Percentiles rank a stretch among this genome's conserved stretches.
phyloP scores from a whole-genome alignment of 2,329 filamentous ascomycete genomes.

The Penicillium occitanis region DNA sequence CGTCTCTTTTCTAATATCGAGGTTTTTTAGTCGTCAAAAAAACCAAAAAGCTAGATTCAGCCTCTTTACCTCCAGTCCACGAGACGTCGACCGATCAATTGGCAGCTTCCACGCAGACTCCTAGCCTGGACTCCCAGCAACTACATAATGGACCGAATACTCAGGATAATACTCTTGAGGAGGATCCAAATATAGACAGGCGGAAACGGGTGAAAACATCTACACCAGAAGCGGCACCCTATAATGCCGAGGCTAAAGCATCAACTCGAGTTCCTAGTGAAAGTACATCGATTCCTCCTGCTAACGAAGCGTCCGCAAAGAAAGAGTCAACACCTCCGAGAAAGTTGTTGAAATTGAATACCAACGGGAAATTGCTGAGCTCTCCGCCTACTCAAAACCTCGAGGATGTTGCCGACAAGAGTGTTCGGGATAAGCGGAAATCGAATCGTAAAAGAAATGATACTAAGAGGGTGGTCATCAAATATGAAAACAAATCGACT shows the following conservation, averaged over 20 bases:
- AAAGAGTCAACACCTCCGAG: slow-evolving; percentile 48
- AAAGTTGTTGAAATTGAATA: slow-evolving; percentile 49
- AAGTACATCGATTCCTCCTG: background rate
- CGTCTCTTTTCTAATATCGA: background rate
- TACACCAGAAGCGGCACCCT: background rate
- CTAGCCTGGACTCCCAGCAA: background rate
- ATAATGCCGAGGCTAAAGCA: background rate
- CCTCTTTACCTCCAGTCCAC: slow-evolving; percentile 4
- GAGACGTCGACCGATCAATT: background rate
- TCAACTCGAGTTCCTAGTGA: background rate
- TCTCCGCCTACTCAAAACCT: slow-evolving; percentile 32
- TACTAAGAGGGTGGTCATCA: slow-evolving; percentile 53
- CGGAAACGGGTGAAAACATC: slow-evolving; percentile 39
- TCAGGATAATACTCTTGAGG: slow-evolving; percentile 26
- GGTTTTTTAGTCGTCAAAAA: slow-evolving; percentile 10
- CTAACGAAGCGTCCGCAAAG: slow-evolving; percentile 14
- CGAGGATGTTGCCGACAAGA: slow-evolving; percentile 24
- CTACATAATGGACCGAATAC: slow-evolving; percentile 1
- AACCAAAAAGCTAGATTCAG: background rate
- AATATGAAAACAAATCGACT: slow-evolving; percentile 58
- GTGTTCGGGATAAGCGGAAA: slow-evolving; percentile 35
- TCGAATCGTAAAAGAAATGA: slow-evolving; percentile 34
- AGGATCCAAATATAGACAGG: slow-evolving; percentile 35
- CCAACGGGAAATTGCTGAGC: slow-evolving; percentile 46
- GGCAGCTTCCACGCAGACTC: background rate